Percentiles rank a stretch among this genome's conserved stretches.
phyloP scores from a whole-genome alignment of 2,329 filamentous ascomycete species.

The Colletotrichum tamarilloi region DNA sequence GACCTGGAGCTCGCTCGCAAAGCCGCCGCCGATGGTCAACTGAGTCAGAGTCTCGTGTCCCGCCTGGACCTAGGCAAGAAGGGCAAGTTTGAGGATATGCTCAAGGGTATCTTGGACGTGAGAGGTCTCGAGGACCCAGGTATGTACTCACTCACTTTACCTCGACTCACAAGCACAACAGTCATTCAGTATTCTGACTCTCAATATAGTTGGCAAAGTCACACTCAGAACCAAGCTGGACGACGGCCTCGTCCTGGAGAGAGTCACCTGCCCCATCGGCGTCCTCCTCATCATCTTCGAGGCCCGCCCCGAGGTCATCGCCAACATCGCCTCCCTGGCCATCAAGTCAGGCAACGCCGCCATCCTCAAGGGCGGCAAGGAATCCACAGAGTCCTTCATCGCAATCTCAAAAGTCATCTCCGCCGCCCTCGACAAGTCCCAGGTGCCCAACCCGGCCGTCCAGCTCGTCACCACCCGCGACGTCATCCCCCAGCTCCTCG shows the following conservation, averaged over 20 bases:
- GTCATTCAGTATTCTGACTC: background rate
- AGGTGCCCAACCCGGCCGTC: slow-evolving; percentile 86
- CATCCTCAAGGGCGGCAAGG: slow-evolving; percentile 95
- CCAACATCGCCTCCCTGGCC: slow-evolving; percentile 94
- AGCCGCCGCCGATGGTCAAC: slow-evolving; percentile 78
- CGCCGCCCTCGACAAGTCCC: slow-evolving; percentile 74
- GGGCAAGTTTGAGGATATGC: slow-evolving; percentile 98
- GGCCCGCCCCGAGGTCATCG: slow-evolving; percentile 96
- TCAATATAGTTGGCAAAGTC: slow-evolving; percentile 77
- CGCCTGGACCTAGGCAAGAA: slow-evolving; percentile 85
- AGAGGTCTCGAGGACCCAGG: slow-evolving; percentile 85
- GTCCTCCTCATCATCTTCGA: slow-evolving; percentile 99
- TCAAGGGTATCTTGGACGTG: slow-evolving; percentile 93
- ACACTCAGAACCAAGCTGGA: slow-evolving; percentile 88
- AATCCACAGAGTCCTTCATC: slow-evolving; percentile 94
- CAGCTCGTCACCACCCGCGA: slow-evolving; percentile 96
- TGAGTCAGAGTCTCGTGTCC: slow-evolving; percentile 87
- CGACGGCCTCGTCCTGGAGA: slow-evolving; percentile 85
- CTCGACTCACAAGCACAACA: fast-evolving
- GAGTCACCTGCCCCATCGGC: slow-evolving; percentile 93
- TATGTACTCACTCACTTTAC: slow-evolving; percentile 53
- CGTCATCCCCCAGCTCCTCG: slow-evolving; percentile 87
- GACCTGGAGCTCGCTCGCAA: slow-evolving; percentile 81
- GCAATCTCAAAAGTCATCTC: slow-evolving; percentile 91
- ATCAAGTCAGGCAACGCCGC: slow-evolving; percentile 98